Evolutionary conservation across 192 early-diverging fungal genomes (phyloP).

Genomic region (Coemansia sp.): DNA sequence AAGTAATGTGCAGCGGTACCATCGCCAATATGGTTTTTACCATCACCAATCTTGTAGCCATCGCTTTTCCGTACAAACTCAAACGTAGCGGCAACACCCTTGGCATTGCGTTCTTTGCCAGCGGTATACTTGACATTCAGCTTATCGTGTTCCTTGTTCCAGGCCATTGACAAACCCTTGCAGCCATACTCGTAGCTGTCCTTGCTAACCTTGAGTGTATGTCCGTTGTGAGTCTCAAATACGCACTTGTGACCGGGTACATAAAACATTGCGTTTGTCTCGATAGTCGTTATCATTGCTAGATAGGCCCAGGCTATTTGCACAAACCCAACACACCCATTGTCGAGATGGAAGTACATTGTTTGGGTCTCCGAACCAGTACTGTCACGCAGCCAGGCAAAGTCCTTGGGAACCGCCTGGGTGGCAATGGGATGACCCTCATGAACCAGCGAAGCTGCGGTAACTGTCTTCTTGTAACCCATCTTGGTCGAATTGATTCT

Average conservation of each 20-base stretch:
- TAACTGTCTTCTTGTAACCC: slow-evolving; percentile 50
- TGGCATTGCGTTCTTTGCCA: slow-evolving; percentile 57
- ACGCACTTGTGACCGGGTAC: slow-evolving; percentile 61
- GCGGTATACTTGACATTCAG: slow-evolving; percentile 48
- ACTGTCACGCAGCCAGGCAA: slow-evolving; percentile 70
- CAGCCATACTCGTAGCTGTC: slow-evolving; percentile 76
- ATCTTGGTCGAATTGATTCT: slow-evolving; percentile 21
- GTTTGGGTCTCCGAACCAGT: slow-evolving; percentile 88
- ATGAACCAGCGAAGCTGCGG: slow-evolving; percentile 50
- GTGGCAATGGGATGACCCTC: slow-evolving; percentile 53
- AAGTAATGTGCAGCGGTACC: slow-evolving; percentile 73
- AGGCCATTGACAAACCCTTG: slow-evolving; percentile 71
- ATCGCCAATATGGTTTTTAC: slow-evolving; percentile 72
- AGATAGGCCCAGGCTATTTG: slow-evolving; percentile 91
- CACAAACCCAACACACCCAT: slow-evolving; percentile 78
- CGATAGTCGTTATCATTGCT: slow-evolving; percentile 65
- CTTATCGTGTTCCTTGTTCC: slow-evolving; percentile 49
- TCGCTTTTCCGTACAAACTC: slow-evolving; percentile 66
- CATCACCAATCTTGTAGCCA: slow-evolving; percentile 82
- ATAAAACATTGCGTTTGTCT: slow-evolving; percentile 76
- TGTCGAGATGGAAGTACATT: slow-evolving; percentile 74
- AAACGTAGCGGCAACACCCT: slow-evolving; percentile 68
- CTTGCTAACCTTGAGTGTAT: slow-evolving; percentile 67
- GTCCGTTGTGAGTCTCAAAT: slow-evolving; percentile 72
- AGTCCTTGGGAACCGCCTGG: slow-evolving; percentile 59